Evolutionary conservation across 2,329 filamentous ascomycete species (phyloP), one percentile per base, ranked within the genome.

Genomic region (Alternaria burnsii): DNA sequence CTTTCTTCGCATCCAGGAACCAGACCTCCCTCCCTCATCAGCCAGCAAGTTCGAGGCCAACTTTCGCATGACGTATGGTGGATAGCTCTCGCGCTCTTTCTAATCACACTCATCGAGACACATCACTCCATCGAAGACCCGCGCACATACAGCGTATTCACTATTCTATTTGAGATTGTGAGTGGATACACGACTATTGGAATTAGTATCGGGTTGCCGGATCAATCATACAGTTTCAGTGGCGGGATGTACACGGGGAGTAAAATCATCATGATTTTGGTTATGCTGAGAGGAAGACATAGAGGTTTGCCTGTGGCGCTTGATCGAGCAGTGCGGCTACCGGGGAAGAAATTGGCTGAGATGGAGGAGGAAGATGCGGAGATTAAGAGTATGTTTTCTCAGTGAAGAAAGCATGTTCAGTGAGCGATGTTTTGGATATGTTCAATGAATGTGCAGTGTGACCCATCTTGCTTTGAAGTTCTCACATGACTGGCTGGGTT

Each of bases 61-160:
- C 65, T 70, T 26, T 66, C 62, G 7, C 65, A 69, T 59, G 68
- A 70, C 47, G 66, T 70, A 30, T 70, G 68, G 68, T 70, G 65
- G 64, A 68, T 70, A 22, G 64, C 66, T 5, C 54, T 70, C 6
- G 68, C 66, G 6, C 63, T 70, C 4, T 70, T 70, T 51, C 58
- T 70, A 42, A 70, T 70, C 52, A 67, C 68, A 5, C 53, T 70
- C 36, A 70, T 70, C 52, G 68, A 70, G 43, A 69, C 66, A 30
- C 64, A 63, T 20, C 66, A 70, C 41, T 70, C 68, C n/a, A 67
- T 63, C 28, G 62, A 55, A 28, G 62, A 70, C 36, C 66, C 66
- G 11, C 55, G 58, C 32, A 66, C 66, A 20, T 70, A 67, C 58
- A 69, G 66, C 51, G 66, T 70, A 1, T 70, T 70, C 18, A 67